Evolutionary conservation across 441 rosid species (phyloP), one percentile per base, ranked within the genome.

Genomic region (Arabidopsis hybrid): DNA sequence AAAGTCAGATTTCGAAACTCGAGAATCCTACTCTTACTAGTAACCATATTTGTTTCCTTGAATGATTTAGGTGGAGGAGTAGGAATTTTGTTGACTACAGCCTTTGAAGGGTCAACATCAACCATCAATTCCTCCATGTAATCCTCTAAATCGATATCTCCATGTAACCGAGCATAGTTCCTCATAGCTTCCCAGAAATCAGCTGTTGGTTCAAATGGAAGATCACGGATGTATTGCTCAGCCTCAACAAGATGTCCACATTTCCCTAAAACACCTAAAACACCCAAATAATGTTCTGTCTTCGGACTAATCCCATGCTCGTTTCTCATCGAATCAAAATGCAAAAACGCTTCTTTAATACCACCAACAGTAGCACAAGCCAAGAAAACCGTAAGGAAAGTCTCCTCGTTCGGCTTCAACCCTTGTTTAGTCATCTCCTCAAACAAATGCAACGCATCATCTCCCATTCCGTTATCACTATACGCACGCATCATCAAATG

Each of bases 91-190:
- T 85, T 83, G 62, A 81, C 55, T 43, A 69, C 68, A 39, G 83
- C 78, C 79, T 82, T 90, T 0, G 96, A 85, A 1, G 96, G 88
- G 71, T 91, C 96, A 69, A 91, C 76, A 79, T 74, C 83, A 69
- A 85, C 78, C 80, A 89, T 87, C 70, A 90, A 59, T 73, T 87
- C 92, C 69, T 88, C 92, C 10, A 84, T 78, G 50, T 71, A 83
- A 72, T 91, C 97, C 78, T 90, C 96, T 42, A 93, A 83, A 64
- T 91, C 96, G 55, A 90, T 77, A 80, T 89, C 90, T 56, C 97
- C 97, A 66, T 89, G 97, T 53, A 87, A 60, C 68, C 79, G 61
- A 75, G 92, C 92, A 78, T 85, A 87, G 57, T 72, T 72, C 81
- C 72, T 82, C 80, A 89, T 73, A 3, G 88, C 86, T 73, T 88